Evolutionary conservation across 83 land plant genomes (phyloP), one percentile per base, ranked within the genome.

Genomic region (Picea abies): DNA sequence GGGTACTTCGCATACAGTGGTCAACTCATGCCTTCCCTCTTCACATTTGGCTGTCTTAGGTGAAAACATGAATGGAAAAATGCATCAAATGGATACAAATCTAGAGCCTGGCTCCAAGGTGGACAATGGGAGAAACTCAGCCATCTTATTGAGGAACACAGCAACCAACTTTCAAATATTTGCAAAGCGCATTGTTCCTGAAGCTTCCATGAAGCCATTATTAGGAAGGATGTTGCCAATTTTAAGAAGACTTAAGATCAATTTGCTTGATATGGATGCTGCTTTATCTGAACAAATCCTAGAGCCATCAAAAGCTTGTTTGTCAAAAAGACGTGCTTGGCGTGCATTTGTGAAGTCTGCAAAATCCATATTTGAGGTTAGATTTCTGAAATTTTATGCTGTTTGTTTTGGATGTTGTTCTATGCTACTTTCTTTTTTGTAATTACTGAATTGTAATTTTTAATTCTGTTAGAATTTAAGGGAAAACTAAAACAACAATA

Each of bases 201-300:
- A 88, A 56, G 79, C 84, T 65, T 86, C 96, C 68, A 77, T 79
- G 70, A 86, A 84, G 75, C 95, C 95, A 73, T 68, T 95, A 25
- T 60, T 80, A 17, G 93, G 91, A 11, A 88, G 79, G 47, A 77
- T 22, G n/a, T 85, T 83, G 22, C 84, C 79, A 78, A 81, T 95
- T 37, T 80, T 91, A n/a, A 88, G 84, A 79, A 84, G 82, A 68
- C 87, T 97, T 10, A 92, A 97, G 83, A 88, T 91, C 22, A 90
- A 84, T 76, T 82, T 97, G 78, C 94, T 97, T 86, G 99, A 97
- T 80, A 97, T 97, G 87, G 99, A 97, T 79, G 98, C 99, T 80
- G 95, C 96, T 17, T 78, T 95, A 70, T 84, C 96, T 60, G 91
- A 86, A 62, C 95, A 88, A 79, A 87, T 87, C 75, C 47, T 95